Conservation (phyloP, 306 rosid genomes). For the Delonix regia region DNA sequence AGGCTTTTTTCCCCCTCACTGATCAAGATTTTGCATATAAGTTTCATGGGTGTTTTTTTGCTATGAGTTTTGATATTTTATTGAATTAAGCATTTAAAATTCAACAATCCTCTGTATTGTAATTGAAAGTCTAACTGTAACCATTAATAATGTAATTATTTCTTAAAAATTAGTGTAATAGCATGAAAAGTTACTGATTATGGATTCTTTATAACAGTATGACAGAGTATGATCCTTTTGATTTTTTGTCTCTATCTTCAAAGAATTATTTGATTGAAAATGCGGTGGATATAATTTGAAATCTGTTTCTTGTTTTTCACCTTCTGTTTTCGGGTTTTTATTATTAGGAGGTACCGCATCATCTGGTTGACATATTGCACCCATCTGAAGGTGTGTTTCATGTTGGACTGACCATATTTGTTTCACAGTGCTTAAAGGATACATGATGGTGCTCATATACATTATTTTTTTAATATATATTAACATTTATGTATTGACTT, state of each 20-base stretch:
- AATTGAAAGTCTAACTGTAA: not conserved
- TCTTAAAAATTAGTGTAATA: constrained; percentile 4
- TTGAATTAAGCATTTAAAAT: not conserved
- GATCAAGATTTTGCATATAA: not conserved
- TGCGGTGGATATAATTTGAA: constrained; percentile 8
- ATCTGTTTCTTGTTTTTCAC: constrained; percentile 20
- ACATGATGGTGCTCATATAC: constrained; percentile 21
- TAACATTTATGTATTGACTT: constrained; percentile 2
- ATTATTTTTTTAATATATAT: not conserved
- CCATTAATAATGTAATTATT: not conserved
- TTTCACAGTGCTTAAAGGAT: not conserved
- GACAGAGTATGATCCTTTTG: not conserved
- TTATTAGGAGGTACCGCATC: constrained; percentile 84
- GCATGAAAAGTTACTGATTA: not conserved
- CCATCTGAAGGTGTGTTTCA: constrained; percentile 79
- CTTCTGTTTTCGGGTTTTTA: constrained; percentile 24
- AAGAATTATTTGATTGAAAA: not conserved
- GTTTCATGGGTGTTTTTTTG: not conserved
- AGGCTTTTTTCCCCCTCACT: not conserved
- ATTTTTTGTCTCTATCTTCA: not conserved
- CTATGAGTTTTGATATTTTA: not conserved
- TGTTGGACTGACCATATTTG: constrained; percentile 30
- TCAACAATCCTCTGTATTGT: not conserved
- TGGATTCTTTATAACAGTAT: not conserved
- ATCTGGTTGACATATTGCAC: constrained; percentile 74